These are phyloP conservation scores for Tylopilus intermedius DNA, from an alignment of 768 basidiomycete species.

Conservation along the genomic window DNA sequence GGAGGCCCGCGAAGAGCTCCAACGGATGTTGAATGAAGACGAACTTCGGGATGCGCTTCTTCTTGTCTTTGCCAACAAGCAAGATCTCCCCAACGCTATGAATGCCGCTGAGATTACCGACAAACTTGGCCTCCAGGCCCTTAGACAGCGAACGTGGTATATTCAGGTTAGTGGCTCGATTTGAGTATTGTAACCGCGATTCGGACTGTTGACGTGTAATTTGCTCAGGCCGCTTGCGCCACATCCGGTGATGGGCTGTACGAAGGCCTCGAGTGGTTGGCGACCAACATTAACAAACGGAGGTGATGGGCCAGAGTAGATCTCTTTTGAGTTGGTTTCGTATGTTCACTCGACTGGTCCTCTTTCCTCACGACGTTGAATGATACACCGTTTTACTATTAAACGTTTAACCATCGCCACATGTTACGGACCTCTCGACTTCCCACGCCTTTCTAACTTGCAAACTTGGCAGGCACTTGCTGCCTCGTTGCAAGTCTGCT, in stretches of 20 bases:
- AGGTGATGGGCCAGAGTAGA: slow-evolving; percentile 50
- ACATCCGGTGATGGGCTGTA: slow-evolving; percentile 98
- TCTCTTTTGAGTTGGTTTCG: slow-evolving; percentile 36
- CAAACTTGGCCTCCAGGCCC: slow-evolving; percentile 96
- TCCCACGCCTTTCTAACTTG: slow-evolving; percentile 9
- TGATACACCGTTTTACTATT: slow-evolving; percentile 43
- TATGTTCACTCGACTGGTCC: slow-evolving; percentile 48
- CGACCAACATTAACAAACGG: slow-evolving; percentile 77
- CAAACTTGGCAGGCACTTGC: neutral
- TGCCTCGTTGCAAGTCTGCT: slow-evolving; percentile 14
- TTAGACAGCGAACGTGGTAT: slow-evolving; percentile 97
- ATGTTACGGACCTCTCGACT: slow-evolving; percentile 27
- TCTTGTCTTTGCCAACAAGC: slow-evolving; percentile 99
- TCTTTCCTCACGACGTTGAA: slow-evolving; percentile 58
- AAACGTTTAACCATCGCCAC: slow-evolving; percentile 20
- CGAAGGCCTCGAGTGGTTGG: slow-evolving; percentile 97
- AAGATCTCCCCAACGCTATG: slow-evolving; percentile 99
- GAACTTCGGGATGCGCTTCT: slow-evolving; percentile 98
- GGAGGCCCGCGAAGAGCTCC: slow-evolving; percentile 97
- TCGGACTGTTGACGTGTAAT: slow-evolving; percentile 15
- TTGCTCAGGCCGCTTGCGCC: slow-evolving; percentile 84
- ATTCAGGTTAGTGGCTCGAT: slow-evolving; percentile 64
- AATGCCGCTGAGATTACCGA: slow-evolving; percentile 99
- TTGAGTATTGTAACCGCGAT: neutral
- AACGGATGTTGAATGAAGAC: slow-evolving; percentile 99